Evolutionary conservation across 176 grass and related monocot species (phyloP).

Genomic region (Canna indica): DNA sequence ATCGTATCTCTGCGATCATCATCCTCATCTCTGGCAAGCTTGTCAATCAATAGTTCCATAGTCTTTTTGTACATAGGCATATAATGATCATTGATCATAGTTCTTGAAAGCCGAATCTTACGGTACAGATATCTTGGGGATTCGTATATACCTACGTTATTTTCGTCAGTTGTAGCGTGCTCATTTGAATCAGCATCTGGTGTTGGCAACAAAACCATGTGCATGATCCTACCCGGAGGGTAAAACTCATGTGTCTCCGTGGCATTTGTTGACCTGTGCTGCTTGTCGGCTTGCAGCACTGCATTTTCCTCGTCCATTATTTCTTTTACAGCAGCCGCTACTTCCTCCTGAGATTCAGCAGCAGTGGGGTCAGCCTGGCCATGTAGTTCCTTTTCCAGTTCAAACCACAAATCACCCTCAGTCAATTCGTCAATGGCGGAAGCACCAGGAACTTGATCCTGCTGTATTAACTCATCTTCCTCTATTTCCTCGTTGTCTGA

Average conservation of each 20-base stretch:
- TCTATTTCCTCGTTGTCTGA: conserved; percentile 62
- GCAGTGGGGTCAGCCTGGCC: conserved; percentile 25
- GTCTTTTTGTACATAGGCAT: conserved; percentile 99
- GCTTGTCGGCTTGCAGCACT: conserved; percentile 45
- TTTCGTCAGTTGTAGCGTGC: conserved; percentile 34
- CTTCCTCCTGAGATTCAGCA: conserved; percentile 23
- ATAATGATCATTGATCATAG: conserved; percentile 98
- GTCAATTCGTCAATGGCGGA: conserved; percentile 51
- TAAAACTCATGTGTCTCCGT: conserved; percentile 76
- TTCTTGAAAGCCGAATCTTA: conserved; percentile 79
- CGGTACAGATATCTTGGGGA: conserved; percentile 76
- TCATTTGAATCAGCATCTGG: conserved; percentile 33
- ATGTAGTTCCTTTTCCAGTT: conserved; percentile 74
- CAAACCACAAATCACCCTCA: conserved; percentile 66
- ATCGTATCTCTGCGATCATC: neutral
- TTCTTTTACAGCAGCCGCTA: conserved; percentile 32
- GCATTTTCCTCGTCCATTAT: conserved; percentile 35
- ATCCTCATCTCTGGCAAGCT: conserved; percentile 63
- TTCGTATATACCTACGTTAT: conserved; percentile 60
- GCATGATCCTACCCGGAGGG: conserved; percentile 89
- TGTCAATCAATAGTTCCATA: conserved; percentile 94
- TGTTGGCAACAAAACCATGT: conserved; percentile 69
- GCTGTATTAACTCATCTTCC: conserved; percentile 51
- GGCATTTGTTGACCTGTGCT: conserved; percentile 38
- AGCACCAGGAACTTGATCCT: conserved; percentile 37